Evolutionary conservation across 2,329 filamentous ascomycete species (phyloP).

Genomic region (Trichoderma endophyticum): DNA sequence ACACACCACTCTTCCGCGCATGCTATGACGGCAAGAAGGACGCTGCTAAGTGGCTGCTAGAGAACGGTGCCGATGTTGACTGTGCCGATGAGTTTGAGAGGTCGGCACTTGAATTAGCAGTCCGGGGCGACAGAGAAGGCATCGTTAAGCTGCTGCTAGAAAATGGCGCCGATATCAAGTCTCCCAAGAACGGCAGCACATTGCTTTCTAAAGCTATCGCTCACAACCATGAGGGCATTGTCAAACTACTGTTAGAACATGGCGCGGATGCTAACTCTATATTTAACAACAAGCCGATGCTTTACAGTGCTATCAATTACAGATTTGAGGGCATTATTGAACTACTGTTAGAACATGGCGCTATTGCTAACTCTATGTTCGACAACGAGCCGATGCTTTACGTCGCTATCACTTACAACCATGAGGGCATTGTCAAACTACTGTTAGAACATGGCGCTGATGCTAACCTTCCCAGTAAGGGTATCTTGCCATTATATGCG

Average conservation of each 20-base stretch:
- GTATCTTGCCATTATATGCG: too few species aligned
- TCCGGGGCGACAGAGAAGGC: too few species aligned
- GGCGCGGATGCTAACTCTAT: too few species aligned
- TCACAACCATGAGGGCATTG: neutral
- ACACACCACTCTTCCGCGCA: neutral
- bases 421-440: neutral
- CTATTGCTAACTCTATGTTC: neutral
- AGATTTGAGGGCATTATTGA: too few species aligned
- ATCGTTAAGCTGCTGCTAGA: too few species aligned
- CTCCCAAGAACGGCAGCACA: too few species aligned
- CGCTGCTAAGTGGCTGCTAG: neutral
- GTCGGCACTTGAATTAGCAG: too few species aligned
- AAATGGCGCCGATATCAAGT: too few species aligned
- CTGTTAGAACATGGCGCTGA: neutral
- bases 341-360: too few species aligned
- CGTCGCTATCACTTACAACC: accelerated
- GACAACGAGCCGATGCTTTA: neutral
- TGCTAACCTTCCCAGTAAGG: neutral
- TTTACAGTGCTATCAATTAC: too few species aligned
- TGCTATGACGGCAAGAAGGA: neutral
- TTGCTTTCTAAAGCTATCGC: neutral
- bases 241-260: neutral
- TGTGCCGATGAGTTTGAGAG: too few species aligned
- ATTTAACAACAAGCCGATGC: too few species aligned
- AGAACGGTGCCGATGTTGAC: neutral